Evolutionary conservation across 129 eudicot genomes (phyloP), one percentile per base, ranked within the genome.

Genomic region (Tanacetum coccineum): DNA sequence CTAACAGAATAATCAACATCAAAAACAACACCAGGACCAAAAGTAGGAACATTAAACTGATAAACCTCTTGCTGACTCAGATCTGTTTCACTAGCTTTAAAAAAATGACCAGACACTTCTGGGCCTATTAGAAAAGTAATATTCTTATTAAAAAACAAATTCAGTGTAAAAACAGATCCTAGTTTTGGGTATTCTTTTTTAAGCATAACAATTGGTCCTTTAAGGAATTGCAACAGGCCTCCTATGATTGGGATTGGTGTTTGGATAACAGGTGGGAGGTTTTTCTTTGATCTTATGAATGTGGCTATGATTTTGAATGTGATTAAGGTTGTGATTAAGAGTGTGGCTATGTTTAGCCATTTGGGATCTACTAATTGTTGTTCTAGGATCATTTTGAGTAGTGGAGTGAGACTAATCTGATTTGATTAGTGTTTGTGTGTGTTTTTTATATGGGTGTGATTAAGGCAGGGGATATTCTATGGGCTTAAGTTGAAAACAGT

Each of bases 21-120:
- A 48, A 88, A 88, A 60, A 92, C 96, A 20, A 92, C 98, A 42
- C 98, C 98, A 5, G 98, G 98, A 0, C 98, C 98, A 50, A 92
- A 92, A 0, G 96, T 92, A 0, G 98, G 98, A 6, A 92, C 98
- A 74, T 92, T 92, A 81, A 92, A 92, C 69, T 83, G 98, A 56
- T 92, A 92, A 6, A 92, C 96, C 68, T 88, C 96, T 40, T 88
- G 95, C 81, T 92, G 98, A 70, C 98, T 92, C 22, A 92, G 98
- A 86, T 92, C 96, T 10, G 96, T 59, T 30, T 92, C 98, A 1
- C 91, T 68, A 6, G 98, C 98, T 77, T 92, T 92, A 49, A 92
- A 92, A 80, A 92, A 92, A 80, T 92, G 98, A 4, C 96, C 83
- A 0, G 98, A 92, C 18, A 92, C 98, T 40, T 92, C 96, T 0